Evolutionary conservation across 1,139 yeast genomes (phyloP), one percentile per base, ranked within the genome.

Genomic region (Zygosaccharomyces pseudobailii): DNA sequence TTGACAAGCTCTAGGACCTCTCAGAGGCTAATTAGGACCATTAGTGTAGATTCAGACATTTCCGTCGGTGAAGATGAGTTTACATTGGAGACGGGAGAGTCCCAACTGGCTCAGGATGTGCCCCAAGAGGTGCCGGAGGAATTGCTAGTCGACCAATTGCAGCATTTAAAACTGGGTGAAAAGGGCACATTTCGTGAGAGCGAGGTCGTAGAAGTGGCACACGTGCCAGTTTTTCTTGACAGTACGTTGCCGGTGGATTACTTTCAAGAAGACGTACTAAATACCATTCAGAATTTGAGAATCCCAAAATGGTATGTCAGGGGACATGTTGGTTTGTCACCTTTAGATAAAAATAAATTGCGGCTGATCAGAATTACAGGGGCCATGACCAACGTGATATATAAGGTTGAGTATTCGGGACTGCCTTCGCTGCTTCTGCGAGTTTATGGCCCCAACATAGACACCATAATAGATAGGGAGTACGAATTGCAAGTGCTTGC

Each of bases 371-470:
- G 96, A 55, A 87, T 92, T 44, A 80, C 87, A 25, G 97, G 98
- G 9, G 98, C 98, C 0, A 74, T 92, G 64, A 92, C 98, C 24
- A 92, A 92, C 64, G 85, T 94, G 25, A 87, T 92, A 47, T 89
- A 86, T 66, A 80, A 82, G 57, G 76, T 89, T 4, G 74, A 67
- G 41, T 71, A 79, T 49, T 57, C 55, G 5, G 34, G 46, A 10
- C 56, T 68, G 42, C 73, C 74, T 1, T 62, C 73, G 2, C 69
- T 92, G 36, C 71, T 92, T 43, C 70, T 92, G 52, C 72, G 98
- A 55, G 82, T 92, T 8, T 92, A 89, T 59, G 98, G 98, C n/a
- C 86, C 87, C 38, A 88, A 89, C 61, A 95, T 84, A 4, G 95
- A 82, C 47, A 79, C 84, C 44, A 80, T 92, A 50, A 89, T 92